Base-by-base conservation (phyloP, 495 filamentous ascomycete species). In the Lophium mytilinum region DNA sequence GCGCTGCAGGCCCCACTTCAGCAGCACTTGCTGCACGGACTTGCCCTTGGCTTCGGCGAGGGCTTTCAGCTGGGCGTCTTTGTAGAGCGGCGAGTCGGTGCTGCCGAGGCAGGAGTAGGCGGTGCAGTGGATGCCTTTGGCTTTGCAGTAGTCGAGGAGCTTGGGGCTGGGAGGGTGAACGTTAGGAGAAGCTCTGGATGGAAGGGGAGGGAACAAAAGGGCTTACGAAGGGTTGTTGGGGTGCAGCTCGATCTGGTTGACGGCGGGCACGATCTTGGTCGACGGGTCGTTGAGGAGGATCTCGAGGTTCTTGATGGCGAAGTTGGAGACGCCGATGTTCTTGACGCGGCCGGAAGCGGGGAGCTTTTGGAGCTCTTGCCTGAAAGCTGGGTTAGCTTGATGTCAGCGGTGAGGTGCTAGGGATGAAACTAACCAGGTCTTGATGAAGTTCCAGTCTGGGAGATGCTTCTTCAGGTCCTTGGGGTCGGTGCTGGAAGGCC, bases 191-290 rank as follows among this genome's bases (percentile, higher is more conserved):
- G 24, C 21, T 24, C 21, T 21, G 17, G 14, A 15, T 7, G 18
- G 30, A 12, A 3, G 53, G 18, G 47, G 35, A 17, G 17, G 18
- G 15, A 12, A 19, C 4, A 56, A 37, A 14, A 6, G 14, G 1
- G 19, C 30, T 53, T 49, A 58, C 53, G 64, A 66, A 0, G 64
- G 64, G 54, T 58, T 46, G 64, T 66, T 66, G 24, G 64, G 66
- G 39, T 68, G 65, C 5, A 68, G 63, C 50, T 96, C 90, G 68
- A 95, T 84, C 76, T 95, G 89, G 79, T 95, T 94, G 60, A 91
- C 89, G 9, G 87, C 85, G 12, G 90, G 90, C 48, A 86, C 76
- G 62, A 83, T 85, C 80, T 72, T 73, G 58, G 60, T 72, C 62
- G 69, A 76, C 53, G 80, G 77, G 55, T 78, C 73, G 63, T 72